Base-by-base conservation (phyloP, 2,329 filamentous ascomycete species). In the Pseudogymnoascus sp. region DNA sequence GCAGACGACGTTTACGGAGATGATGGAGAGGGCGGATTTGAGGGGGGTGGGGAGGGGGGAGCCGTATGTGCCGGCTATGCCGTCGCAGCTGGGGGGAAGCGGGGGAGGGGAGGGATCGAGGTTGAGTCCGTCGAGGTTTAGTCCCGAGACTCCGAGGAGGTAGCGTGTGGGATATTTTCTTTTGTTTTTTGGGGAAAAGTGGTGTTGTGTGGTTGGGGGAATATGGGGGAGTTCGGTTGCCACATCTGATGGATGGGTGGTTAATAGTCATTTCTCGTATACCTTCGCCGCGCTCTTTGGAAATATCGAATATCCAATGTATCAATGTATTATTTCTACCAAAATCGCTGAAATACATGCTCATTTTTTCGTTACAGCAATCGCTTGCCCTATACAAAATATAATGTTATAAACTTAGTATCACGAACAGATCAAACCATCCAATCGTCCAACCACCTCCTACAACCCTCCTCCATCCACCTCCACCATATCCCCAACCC, bases 11-110 rank as follows among this genome's bases (percentile, higher is more conserved):
- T 81, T 83, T 64, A 77, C 78, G n/a, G 77, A 78, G 65, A 74
- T 84, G 68, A 79, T 83, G 76, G 74, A 79, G 60, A 72, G 76
- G 63, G 78, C 77, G 2, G 74, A 75, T 18, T 69, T 80, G 20
- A 74, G 76, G 14, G 70, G 50, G 75, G 70, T 61, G 71, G 69
- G 62, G 78, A 8, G 12, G 38, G 38, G 75, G 5, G 71, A 73
- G 65, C 71, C 74, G 3, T 81, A 74, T 63, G 75, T 80, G 38
- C 76, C 76, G 1, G 57, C 57, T 43, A 66, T 58, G 20, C 50
- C 39, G 39, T 41, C 18, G 16, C 61, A 60, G 57, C 12, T 20
- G 50, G 32, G n/a, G 43, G n/a, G n/a, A n/a, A n/a, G 28, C 28
- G 4, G 35, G 12, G 38, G 38, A 22, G 18, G 38, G 4, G 9